Conservation (phyloP, 306 rosid species). For the Cicer cuneatum region DNA sequence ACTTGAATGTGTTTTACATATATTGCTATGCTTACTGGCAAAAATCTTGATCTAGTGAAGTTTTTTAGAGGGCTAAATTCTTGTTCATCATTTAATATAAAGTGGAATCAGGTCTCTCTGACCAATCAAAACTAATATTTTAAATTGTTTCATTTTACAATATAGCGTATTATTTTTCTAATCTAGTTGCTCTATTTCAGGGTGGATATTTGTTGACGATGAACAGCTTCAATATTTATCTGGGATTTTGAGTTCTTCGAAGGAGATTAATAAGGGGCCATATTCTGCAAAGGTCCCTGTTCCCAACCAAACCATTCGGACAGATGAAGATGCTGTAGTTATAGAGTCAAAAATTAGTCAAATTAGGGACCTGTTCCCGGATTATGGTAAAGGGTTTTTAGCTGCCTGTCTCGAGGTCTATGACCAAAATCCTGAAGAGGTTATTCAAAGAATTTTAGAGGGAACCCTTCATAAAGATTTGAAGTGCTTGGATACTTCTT, state of each 20-base stretch:
- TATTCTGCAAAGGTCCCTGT: constrained; percentile 39
- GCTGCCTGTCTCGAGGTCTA: constrained; percentile 90
- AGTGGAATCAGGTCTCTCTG: constrained; percentile 38
- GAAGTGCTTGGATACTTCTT: constrained; percentile 67
- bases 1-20: constrained; percentile 28
- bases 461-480: constrained; percentile 89
- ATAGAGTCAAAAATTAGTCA: constrained; percentile 90
- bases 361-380: constrained; percentile 91
- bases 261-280: constrained; percentile 51
- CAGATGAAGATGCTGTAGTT: constrained; percentile 76
- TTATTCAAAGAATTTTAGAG: constrained; percentile 92
- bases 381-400: constrained; percentile 85
- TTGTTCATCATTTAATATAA: constrained; percentile 10
- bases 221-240: constrained; percentile 77
- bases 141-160: constrained; percentile 17
- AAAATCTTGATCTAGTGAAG: constrained; percentile 12
- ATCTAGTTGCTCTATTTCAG: constrained; percentile 57
- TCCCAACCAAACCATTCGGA: constrained; percentile 51
- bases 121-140: constrained; percentile 10
- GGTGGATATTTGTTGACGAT: constrained; percentile 84
- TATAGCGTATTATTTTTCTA: constrained; percentile 29
- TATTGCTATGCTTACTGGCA: constrained; percentile 6
- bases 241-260: constrained; percentile 57
- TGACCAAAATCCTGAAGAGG: constrained; percentile 97
- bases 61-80: constrained; percentile 10